A percentile compares a stretch with the other conserved stretches of the same genome.
phyloP scores from a whole-genome alignment of 225 moss, liverwort and hornwort species.

The Polytrichum formosum region DNA sequence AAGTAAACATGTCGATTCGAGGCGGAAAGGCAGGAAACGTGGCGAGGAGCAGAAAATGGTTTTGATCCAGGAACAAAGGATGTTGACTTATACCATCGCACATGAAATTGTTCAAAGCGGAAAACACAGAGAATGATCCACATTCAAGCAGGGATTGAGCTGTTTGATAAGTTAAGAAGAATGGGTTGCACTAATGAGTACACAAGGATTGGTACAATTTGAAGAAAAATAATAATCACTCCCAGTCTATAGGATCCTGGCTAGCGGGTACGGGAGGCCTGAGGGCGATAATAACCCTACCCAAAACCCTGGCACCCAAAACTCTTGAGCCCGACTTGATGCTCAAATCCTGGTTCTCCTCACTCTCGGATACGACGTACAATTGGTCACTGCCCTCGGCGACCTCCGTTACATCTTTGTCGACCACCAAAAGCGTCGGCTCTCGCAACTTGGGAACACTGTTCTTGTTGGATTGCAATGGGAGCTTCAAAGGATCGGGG shows the following conservation, averaged over 20 bases:
- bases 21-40: too few relatives aligned
- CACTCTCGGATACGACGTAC: slow-evolving; percentile 35
- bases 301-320: slow-evolving; percentile 41
- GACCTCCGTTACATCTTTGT: slow-evolving; percentile 43
- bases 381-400: slow-evolving; percentile 27
- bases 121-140: too few relatives aligned
- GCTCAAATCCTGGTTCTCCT: slow-evolving; percentile 41
- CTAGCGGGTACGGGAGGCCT: slow-evolving; percentile 56
- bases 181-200: too few relatives aligned
- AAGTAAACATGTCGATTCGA: too few relatives aligned
- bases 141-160: too few relatives aligned
- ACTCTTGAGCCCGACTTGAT: slow-evolving; percentile 31
- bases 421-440: slow-evolving; percentile 70
- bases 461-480: slow-evolving; percentile 34
- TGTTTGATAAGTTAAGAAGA: too few relatives aligned
- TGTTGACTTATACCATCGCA: too few relatives aligned
- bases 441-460: slow-evolving; percentile 23
- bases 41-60: too few relatives aligned
- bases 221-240: slow-evolving; percentile 11
- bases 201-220: too few relatives aligned
- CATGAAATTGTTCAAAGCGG: too few relatives aligned
- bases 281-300: slow-evolving; percentile 68
- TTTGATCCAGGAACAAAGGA: too few relatives aligned
- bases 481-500: slow-evolving; percentile 44
- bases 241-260: slow-evolving; percentile 45